Percentiles rank a stretch among this genome's conserved stretches.
These are phyloP conservation scores for Leucosporidium creatinivorum DNA, from an alignment of 768 basidiomycete genomes.

Conservation along the genomic window DNA sequence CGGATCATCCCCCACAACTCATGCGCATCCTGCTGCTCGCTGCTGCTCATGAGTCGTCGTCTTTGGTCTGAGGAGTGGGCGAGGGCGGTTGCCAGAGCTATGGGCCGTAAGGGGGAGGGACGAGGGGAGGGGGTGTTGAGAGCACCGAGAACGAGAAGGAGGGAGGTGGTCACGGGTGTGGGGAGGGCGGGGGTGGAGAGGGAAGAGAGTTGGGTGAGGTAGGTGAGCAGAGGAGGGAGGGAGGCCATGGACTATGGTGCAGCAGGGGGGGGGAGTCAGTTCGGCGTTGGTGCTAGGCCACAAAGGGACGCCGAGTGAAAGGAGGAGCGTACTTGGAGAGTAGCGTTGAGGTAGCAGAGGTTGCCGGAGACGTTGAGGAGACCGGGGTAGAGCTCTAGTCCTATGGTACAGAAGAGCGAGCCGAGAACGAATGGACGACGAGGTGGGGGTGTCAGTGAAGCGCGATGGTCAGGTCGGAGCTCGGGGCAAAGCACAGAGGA, in stretches of 20 bases:
- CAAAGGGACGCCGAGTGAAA: too few relatives aligned
- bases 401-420: background rate
- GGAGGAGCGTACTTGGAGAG: slow-evolving; percentile 57
- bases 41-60: slow-evolving; percentile 39
- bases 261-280: slow-evolving; percentile 39
- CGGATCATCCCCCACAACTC: slow-evolving; percentile 93
- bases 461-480: background rate
- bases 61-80: slow-evolving; percentile 21
- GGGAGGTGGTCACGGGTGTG: slow-evolving; percentile 16
- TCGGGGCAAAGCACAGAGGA: background rate
- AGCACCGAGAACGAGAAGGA: slow-evolving; percentile 30
- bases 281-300: too few relatives aligned
- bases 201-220: slow-evolving; percentile 7
- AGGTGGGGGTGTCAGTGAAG: background rate
- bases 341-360: slow-evolving; percentile 96
- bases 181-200: slow-evolving; percentile 4
- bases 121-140: slow-evolving; percentile 41
- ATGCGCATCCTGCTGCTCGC: slow-evolving; percentile 96
- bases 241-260: slow-evolving; percentile 67
- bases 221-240: slow-evolving; percentile 62
- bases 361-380: slow-evolving; percentile 93
- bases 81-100: slow-evolving; percentile 29
- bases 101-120: slow-evolving; percentile 16
- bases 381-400: slow-evolving; percentile 57
- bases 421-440: background rate